Percentiles rank a stretch among this genome's conserved stretches.
Conservation (phyloP, 768 basidiomycete genomes). For the Leccinum imitatum region DNA sequence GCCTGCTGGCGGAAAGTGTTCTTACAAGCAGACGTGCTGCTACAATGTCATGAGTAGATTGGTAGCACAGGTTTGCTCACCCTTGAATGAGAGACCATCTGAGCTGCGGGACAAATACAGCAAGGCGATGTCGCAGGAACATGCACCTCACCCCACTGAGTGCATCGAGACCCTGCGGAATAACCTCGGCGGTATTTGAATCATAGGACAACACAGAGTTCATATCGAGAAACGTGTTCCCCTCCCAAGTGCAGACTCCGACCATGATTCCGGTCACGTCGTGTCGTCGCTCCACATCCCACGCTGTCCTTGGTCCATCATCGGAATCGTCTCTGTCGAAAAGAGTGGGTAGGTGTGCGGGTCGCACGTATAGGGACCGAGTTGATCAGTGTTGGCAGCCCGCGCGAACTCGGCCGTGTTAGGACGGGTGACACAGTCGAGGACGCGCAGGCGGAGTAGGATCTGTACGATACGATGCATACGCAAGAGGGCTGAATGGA, state of each 20-base stretch:
- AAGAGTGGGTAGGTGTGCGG: neutral
- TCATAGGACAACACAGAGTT: neutral
- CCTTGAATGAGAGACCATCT: neutral
- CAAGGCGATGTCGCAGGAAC: neutral
- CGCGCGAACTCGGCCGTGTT: neutral
- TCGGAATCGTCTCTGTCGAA: neutral
- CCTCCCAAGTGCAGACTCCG: too few relatives aligned
- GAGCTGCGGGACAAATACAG: neutral
- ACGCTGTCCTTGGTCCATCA: neutral
- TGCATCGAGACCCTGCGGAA: neutral
- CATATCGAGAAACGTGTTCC: too few relatives aligned
- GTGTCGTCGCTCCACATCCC: neutral
- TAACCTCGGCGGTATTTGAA: neutral
- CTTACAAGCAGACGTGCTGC: constrained; percentile 4
- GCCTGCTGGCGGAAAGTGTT: neutral
- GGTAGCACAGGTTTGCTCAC: neutral
- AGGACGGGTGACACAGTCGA: constrained; percentile 4
- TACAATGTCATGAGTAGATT: neutral
- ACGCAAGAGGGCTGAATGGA: neutral
- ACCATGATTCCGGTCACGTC: too few relatives aligned
- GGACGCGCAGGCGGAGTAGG: constrained; percentile 5
- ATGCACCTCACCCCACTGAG: neutral
- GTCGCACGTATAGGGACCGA: neutral
- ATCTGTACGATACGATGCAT: neutral
- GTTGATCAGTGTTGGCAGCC: constrained; percentile 2